Evolutionary conservation across 2,329 filamentous ascomycete genomes (phyloP), one percentile per base, ranked within the genome.

Genomic region (Ophiocordyceps unilateralis): DNA sequence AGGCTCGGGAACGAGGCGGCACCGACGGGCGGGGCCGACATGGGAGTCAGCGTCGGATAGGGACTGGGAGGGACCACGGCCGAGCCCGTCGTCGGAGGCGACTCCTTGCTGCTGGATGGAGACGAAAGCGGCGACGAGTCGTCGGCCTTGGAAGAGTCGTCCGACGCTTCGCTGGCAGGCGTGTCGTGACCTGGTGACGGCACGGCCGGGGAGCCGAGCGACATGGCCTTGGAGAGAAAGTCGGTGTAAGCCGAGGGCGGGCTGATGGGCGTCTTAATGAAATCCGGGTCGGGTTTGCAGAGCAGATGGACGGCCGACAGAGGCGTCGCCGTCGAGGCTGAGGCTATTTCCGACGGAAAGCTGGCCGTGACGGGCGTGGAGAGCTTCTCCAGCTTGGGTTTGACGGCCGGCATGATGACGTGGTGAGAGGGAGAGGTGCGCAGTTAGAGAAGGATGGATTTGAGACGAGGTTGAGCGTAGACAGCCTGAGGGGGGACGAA

Each of bases 181-280:
- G 68, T 66, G 41, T 59, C 68, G 49, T 68, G 67, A 45, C 64
- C 66, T n/a, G n/a, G n/a, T n/a, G n/a, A n/a, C n/a, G n/a, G 67
- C 41, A 66, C 64, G 36, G 78, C 72, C 9, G 83, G 83, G 48
- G 80, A 86, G 56, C 78, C 76, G 45, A 87, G 69, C 17, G 81
- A 81, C 63, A 93, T 77, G 46, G 80, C 78, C 64, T 87, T 89
- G 42, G 59, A 56, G 48, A 96, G 78, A 57, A 95, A 96, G 56
- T 96, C 87, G 51, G 85, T 81, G 58, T 96, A 96, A 45, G 89
- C 88, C 20, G 75, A 70, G 3, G 89, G 89, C 42, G 89, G 89
- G 42, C 83, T 93, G 59, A 96, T 93, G 41, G 88, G 88, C 5
- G 88, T 95, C 64, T 88, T 89, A 67, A 88, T 74, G 52, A 73